phyloP scores from a whole-genome alignment of 108 stramenopile species.

The Cyclostephanos tholiformis region DNA sequence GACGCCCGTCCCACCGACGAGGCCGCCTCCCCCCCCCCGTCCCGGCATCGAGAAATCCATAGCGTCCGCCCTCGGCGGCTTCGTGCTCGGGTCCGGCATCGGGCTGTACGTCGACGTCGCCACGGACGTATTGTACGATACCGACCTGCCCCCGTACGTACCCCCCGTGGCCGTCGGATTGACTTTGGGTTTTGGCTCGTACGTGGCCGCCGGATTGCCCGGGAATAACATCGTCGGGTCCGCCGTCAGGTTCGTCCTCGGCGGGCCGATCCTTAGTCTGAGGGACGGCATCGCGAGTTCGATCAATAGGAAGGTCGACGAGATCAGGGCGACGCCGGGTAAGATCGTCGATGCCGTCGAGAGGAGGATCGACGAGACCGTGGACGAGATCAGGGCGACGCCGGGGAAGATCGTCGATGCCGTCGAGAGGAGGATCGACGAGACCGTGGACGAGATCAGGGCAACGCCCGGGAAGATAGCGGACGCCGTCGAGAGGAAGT shows the following conservation, averaged over 20 bases:
- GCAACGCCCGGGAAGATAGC: constrained; percentile 43
- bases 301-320: constrained; percentile 31
- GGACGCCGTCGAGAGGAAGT: constrained; percentile 53
- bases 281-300: constrained; percentile 30
- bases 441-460: constrained; percentile 67
- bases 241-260: constrained; percentile 51
- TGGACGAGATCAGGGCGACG: constrained; percentile 64
- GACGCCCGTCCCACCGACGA: constrained; percentile 17
- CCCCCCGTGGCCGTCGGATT: constrained; percentile 52
- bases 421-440: constrained; percentile 50
- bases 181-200: constrained; percentile 40
- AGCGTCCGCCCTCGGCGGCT: constrained; percentile 51
- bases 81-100: constrained; percentile 27
- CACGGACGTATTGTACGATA: constrained; percentile 27
- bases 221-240: constrained; percentile 43
- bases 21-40: constrained; percentile 8
- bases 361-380: constrained; percentile 54
- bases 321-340: constrained; percentile 39
- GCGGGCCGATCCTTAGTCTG: constrained; percentile 30
- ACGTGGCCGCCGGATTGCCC: constrained; percentile 29
- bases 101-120: constrained; percentile 43
- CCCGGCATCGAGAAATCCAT: constrained; percentile 31
- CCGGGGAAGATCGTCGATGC: constrained; percentile 39
- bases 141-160: constrained; percentile 43
- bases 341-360: constrained; percentile 40